Conservation (phyloP, 495 filamentous ascomycete species). For the Cladorrhinum samala region DNA sequence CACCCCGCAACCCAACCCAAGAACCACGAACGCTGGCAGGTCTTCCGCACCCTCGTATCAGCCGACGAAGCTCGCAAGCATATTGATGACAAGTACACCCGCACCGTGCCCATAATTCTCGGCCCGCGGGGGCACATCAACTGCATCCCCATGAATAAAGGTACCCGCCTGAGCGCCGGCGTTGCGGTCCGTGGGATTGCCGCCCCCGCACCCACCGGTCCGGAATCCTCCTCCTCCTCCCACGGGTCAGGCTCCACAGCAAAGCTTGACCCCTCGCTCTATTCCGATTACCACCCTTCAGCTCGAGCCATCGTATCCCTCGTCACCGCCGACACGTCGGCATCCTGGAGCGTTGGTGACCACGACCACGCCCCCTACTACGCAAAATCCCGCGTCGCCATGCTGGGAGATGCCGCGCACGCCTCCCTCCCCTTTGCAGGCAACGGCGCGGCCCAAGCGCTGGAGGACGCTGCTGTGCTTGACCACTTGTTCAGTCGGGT, state of each 20-base stretch:
- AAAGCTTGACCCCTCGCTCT: conserved; percentile 21
- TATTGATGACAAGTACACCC: conserved; percentile 26
- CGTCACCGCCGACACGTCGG: conserved; percentile 27
- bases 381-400: conserved; percentile 39
- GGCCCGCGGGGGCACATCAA: conserved; percentile 34
- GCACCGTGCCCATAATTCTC: conserved; percentile 28
- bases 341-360: conserved; percentile 35
- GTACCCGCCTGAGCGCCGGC: conserved; percentile 34
- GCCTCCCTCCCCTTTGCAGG: conserved; percentile 52
- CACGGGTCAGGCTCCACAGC: not conserved
- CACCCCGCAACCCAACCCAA: conserved; percentile 35
- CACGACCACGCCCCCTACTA: conserved; percentile 49
- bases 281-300: conserved; percentile 28
- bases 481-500: conserved; percentile 27
- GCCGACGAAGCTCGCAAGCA: conserved; percentile 22
- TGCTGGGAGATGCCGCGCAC: conserved; percentile 57
- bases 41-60: conserved; percentile 38
- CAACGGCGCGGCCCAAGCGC: conserved; percentile 54
- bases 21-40: conserved; percentile 38
- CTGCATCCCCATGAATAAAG: conserved; percentile 34
- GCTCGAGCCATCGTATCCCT: conserved; percentile 29
- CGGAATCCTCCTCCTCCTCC: not conserved
- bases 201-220: not conserved
- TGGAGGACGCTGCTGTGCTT: conserved; percentile 52
- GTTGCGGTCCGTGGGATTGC: conserved; percentile 30